A percentile compares a stretch with the other conserved stretches of the same genome.
Conservation (phyloP, 2,329 filamentous ascomycete species). For the Fusarium sp. region DNA sequence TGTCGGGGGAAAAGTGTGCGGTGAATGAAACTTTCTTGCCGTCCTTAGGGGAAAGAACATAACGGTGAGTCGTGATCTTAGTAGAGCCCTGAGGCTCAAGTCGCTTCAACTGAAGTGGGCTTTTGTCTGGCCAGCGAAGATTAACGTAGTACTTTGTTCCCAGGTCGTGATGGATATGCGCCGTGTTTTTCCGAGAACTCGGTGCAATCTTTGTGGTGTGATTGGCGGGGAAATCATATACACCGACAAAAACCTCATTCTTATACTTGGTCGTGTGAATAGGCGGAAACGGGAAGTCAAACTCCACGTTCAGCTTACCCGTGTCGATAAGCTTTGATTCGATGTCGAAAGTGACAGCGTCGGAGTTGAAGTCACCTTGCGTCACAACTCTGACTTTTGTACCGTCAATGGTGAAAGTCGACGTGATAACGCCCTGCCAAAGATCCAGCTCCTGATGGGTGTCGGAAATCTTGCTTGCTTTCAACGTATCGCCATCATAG, state of each 20-base stretch:
- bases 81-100: slow-evolving; percentile 47
- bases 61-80: slow-evolving; percentile 52
- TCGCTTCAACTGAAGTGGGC: slow-evolving; percentile 34
- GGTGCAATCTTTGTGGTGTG: slow-evolving; percentile 55
- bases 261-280: slow-evolving; percentile 60
- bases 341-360: slow-evolving; percentile 56
- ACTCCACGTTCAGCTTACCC: slow-evolving; percentile 55
- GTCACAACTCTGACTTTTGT: slow-evolving; percentile 55
- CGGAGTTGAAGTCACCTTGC: slow-evolving; percentile 57
- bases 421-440: slow-evolving; percentile 53
- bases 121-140: slow-evolving; percentile 52
- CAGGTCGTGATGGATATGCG: slow-evolving; percentile 57
- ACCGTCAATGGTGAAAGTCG: slow-evolving; percentile 54
- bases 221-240: slow-evolving; percentile 57
- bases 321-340: slow-evolving; percentile 54
- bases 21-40: slow-evolving; percentile 50
- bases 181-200: slow-evolving; percentile 26
- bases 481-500: slow-evolving; percentile 53
- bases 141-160: slow-evolving; percentile 59
- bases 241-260: slow-evolving; percentile 61
- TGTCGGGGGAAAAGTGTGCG: slow-evolving; percentile 54
- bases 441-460: slow-evolving; percentile 50
- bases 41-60: slow-evolving; percentile 47
- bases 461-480: slow-evolving; percentile 47
- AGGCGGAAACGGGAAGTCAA: slow-evolving; percentile 62